Evolutionary conservation across 164 flowering plant species (phyloP).

Genomic region (Vitis riparia): DNA sequence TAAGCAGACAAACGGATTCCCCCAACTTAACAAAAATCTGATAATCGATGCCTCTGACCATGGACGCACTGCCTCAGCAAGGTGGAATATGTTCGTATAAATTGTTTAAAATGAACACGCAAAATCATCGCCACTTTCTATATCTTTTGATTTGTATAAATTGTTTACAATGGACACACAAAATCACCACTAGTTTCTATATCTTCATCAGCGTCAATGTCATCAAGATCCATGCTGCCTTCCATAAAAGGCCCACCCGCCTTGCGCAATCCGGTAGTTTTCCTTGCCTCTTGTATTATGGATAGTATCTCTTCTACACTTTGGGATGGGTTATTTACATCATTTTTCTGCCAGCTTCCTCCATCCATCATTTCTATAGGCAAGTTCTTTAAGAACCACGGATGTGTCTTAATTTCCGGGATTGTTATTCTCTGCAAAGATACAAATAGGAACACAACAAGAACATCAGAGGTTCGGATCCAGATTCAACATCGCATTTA

Average conservation of each 20-base stretch:
- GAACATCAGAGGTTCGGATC: not conserved
- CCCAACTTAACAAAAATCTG: not conserved
- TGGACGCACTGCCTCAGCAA: not conserved
- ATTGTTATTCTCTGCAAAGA: constrained; percentile 76
- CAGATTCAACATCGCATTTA: too few relatives aligned
- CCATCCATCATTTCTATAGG: constrained; percentile 62
- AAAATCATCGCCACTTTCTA: constrained; percentile 49
- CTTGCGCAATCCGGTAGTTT: constrained; percentile 10
- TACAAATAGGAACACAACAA: not conserved
- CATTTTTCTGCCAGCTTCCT: constrained; percentile 33
- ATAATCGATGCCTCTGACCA: not conserved
- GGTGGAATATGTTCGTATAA: not conserved
- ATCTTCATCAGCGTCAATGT: constrained; percentile 48
- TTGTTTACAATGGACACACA: constrained; percentile 32
- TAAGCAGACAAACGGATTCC: not conserved
- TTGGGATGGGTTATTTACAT: constrained; percentile 39
- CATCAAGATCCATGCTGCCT: constrained; percentile 57
- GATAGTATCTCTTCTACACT: constrained; percentile 40
- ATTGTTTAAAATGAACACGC: constrained; percentile 31
- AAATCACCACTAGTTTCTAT: constrained; percentile 49
- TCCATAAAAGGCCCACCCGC: constrained; percentile 18
- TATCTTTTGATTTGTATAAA: constrained; percentile 21
- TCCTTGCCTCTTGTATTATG: constrained; percentile 50
- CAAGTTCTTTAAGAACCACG: constrained; percentile 80
- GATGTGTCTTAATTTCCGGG: constrained; percentile 64